Base-by-base conservation (phyloP, 169 alveolate species). In the Ichthyophthirius multifiliis region DNA sequence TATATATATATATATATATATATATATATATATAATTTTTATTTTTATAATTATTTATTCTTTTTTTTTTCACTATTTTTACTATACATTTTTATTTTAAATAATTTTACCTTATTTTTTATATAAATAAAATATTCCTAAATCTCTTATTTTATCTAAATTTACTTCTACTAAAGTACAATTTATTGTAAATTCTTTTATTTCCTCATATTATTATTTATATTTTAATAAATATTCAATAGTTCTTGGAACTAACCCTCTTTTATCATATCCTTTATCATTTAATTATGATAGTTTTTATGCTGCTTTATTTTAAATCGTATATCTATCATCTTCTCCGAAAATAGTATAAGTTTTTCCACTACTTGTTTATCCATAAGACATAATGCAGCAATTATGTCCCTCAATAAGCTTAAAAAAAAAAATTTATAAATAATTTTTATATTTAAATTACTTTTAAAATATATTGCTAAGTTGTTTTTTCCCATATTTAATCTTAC, bases 281-380 rank as follows among this genome's bases (percentile, higher is more conserved):
- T 27, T 34, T 37, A 37, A 67, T 0, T n/a, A n/a, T n/a, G n/a
- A n/a, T n/a, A n/a, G n/a, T n/a, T n/a, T n/a, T n/a, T n/a, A 39
- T 10, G 41, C 30, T 34, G 3, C 39, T 44, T 15, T 34, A 35
- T 9, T 67, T 67, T 0, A 67, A n/a, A n/a, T 39, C 0, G 55
- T 35, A 67, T 35, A 67, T 37, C 77, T 76, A 15, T 65, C 75
- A 39, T 71, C 81, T 16, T 67, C 65, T 0, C 86, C 86, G 62
- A 71, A 81, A 23, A 81, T 30, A 23, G 86, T 71, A 39, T 37
- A 81, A 27, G 76, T 67, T 48, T 81, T 81, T 20, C 86, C 86
- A 46, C 82, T 73, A 16, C 86, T 82, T 18, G 86, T 81, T n/a
- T 81, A 55, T n/a, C 86, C 86, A 81, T 81, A 81, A 37, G 77